Base-by-base conservation (phyloP, 805 yeast species). In the Candida anglica region DNA sequence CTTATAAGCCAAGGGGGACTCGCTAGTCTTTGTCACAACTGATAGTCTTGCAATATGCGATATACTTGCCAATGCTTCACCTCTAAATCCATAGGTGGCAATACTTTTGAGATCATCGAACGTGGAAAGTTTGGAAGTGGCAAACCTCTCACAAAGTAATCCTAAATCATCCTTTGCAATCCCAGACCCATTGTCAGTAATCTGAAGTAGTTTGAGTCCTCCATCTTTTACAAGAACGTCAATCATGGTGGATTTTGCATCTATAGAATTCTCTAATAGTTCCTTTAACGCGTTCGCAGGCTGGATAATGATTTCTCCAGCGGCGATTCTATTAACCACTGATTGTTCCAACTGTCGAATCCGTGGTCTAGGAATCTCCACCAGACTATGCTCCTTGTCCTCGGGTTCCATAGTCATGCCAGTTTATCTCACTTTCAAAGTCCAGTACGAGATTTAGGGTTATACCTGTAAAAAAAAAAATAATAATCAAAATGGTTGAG, bases 271-370 rank as follows among this genome's bases (percentile, higher is more conserved):
- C 60, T 93, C 98, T 40, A 93, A 63, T 64, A 93, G 65, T 56
- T 93, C 98, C 53, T 93, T 93, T 27, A 93, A 63, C 0, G 98
- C 98, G 54, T 91, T 93, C 4, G 91, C 84, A 0, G 98, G 98
- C 4, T 89, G 91, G 18, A 89, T 74, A 37, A 93, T 86, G 59
- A 93, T 86, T 61, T 93, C 98, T 0, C 98, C 98, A 1, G 98
- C 98, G 0, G 98, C 98, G 18, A 93, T 93, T 41, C 81, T 75
- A 55, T 88, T 89, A 31, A 93, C 85, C 15, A 89, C 97, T 2
- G 76, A 55, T 11, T 63, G 63, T 28, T 82, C 93, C 16, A 91
- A 70, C 13, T 75, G 62, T 59, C 64, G 21, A 17, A 47, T 44
- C 4, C 32, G 32, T 27, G 30, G 20, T 15, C 23, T 6, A 5